Base-by-base conservation (phyloP, 179 eudicot species). In the Pouteria campechiana region DNA sequence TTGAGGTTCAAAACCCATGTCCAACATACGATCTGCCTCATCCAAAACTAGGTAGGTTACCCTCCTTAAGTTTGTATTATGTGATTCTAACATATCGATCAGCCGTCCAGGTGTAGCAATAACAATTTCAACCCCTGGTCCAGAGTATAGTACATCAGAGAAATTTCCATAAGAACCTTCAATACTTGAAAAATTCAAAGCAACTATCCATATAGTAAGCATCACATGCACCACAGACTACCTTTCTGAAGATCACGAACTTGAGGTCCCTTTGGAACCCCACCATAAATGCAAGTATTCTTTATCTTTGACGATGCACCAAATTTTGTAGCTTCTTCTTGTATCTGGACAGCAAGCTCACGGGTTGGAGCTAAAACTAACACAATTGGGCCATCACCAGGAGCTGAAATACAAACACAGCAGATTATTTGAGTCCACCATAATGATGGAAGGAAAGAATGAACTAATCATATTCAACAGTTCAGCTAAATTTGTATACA, bases 241-340 rank as follows among this genome's bases (percentile, higher is more conserved):
- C 96, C 94, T 79, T 83, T 74, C 75, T 79, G 89, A 15, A 86
- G 89, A 65, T 86, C 93, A 65, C 93, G 90, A 54, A 83, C 89
- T 72, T 86, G 96, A 45, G 96, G 89, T 30, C 95, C 96, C 65
- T 86, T 86, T 3, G 96, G 96, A 28, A 82, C 96, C 67, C 96
- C 93, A 42, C 96, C 96, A 65, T 86, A 83, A 31, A 86, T 49
- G 72, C 96, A 86, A 9, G 89, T 83, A 60, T 70, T 86, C 60
- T 82, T 72, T 36, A 76, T 74, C 78, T 48, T 74, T 50, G 96
- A 81, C 3, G 70, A 75, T 49, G 78, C 66, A 41, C 93, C 96
- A 67, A 86, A 86, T 49, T 86, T 86, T n/a, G 70, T 73, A 21
- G 86, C 68, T 68, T 86, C 93, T 63, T 77, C 80, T 53, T 79